Base-by-base conservation (phyloP, 208 protist genomes). In the Leishmania guyanensis region DNA sequence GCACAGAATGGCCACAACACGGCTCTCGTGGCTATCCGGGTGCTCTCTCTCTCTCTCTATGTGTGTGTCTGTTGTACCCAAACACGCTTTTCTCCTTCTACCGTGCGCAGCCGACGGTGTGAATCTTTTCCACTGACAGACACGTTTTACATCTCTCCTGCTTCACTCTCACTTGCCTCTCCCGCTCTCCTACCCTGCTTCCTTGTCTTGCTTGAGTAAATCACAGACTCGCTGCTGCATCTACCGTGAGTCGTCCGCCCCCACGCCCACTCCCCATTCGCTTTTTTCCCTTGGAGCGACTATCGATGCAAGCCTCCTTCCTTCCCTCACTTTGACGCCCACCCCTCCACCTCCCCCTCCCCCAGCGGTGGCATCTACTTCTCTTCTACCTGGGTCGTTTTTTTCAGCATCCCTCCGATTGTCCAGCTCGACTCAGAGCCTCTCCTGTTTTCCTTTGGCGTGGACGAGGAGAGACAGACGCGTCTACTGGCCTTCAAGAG, bases 261-360 rank as follows among this genome's bases (percentile, higher is more conserved):
- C 53, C 48, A 9, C 29, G 20, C 43, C 33, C 39, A 3, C 8
- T 74, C 20, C 66, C 66, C 43, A 53, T 79, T 64, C n/a, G 26
- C 72, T 74, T 58, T 78, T 73, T 77, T 79, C 70, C 36, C 5
- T 36, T 36, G 12, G 64, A 36, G 33, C 33, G n/a, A 46, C 64
- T 20, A 20, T 69, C 26, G n/a, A 10, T 12, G 64, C 29, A 16
- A 33, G 26, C 64, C 64, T 43, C 33, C 33, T 73, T 16, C 39
- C 39, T 17, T 16, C 14, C 66, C 22, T n/a, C 66, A 9, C 46
- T 53, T 26, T 17, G 26, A 73, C 39, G 33, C 69, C 3, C 0
- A 29, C 39, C 39, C 39, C 39, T 43, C 39, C 39, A 43, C 43
- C 43, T 46, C 43, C 43, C 43, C 43, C 43, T 46, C 43, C 43